phyloP scores from a whole-genome alignment of 345 rosid genomes.

The Acer saccharum region DNA sequence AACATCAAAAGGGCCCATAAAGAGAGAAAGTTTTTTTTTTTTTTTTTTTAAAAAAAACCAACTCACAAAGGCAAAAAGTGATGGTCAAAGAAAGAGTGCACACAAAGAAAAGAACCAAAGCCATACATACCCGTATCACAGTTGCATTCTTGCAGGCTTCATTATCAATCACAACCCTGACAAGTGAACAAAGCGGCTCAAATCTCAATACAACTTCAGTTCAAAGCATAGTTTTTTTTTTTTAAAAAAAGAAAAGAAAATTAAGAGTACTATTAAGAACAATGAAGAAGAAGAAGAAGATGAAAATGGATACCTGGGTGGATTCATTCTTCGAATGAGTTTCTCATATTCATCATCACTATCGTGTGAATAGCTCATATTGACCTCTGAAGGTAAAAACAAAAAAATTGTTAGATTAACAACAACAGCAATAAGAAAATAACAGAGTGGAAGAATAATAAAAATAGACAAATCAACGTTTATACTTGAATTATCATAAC shows the following conservation, averaged over 20 bases:
- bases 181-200: constrained; percentile 12
- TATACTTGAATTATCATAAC: constrained; percentile 15
- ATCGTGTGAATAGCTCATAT: constrained; percentile 66
- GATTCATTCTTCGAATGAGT: constrained; percentile 87
- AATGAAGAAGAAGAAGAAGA: constrained; percentile 26
- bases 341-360: constrained; percentile 90
- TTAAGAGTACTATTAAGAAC: not conserved
- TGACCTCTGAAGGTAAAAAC: constrained; percentile 44
- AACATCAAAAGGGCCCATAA: constrained; percentile 16
- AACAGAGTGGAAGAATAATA: constrained; percentile 4
- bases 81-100: constrained; percentile 13
- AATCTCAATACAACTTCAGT: constrained; percentile 6
- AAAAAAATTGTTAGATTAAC: constrained; percentile 11
- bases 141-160: constrained; percentile 88
- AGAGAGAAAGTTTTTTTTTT: not conserved
- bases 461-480: constrained; percentile 17
- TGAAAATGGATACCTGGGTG: constrained; percentile 62
- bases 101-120: constrained; percentile 8
- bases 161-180: constrained; percentile 96
- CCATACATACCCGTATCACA: constrained; percentile 76
- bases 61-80: not conserved
- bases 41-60: not conserved
- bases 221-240: too few species aligned
- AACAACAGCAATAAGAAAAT: not conserved
- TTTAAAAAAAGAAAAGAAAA: not conserved